Percentiles rank a stretch among this genome's conserved stretches.
These are phyloP conservation scores for Irpex sp. DNA, from an alignment of 1,284 basidiomycete species.

Conservation along the genomic window DNA sequence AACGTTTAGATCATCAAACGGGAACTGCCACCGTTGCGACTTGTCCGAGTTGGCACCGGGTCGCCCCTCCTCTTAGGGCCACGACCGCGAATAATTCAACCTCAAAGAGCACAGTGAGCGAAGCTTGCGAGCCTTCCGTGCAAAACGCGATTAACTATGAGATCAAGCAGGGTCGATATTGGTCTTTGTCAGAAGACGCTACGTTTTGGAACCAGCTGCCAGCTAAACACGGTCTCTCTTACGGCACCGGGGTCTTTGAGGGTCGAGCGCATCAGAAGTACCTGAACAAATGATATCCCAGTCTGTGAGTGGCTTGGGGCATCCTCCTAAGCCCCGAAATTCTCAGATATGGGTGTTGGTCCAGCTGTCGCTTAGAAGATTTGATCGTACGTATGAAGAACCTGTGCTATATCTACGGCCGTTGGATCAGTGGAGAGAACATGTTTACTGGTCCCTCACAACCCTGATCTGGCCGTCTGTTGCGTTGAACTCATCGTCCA, in stretches of 20 bases:
- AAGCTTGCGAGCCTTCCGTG: background rate
- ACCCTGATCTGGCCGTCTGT: conserved; percentile 31
- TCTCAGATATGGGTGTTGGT: conserved; percentile 2
- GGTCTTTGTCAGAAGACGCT: conserved; percentile 6
- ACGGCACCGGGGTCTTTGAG: conserved; percentile 16
- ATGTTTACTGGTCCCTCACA: conserved; percentile 32
- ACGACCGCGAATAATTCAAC: background rate
- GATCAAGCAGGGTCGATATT: conserved; percentile 9
- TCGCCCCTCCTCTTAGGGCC: background rate
- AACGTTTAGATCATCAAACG: conserved; percentile 13
- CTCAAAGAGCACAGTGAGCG: background rate
- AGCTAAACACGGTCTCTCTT: conserved; percentile 1
- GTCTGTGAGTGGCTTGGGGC: background rate
- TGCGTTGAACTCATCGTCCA: conserved; percentile 26
- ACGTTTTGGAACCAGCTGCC: conserved; percentile 8
- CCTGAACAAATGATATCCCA: conserved; percentile 10
- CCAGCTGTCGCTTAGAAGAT: conserved; percentile 12
- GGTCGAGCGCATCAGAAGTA: conserved; percentile 14
- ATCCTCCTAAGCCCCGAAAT: conserved; percentile 14
- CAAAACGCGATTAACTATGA: conserved; percentile 4
- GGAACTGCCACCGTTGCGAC: conserved; percentile 12
- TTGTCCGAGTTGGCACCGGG: conserved; percentile 12
- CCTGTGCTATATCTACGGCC: conserved; percentile 22
- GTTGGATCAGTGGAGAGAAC: conserved; percentile 16
- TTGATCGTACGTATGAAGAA: conserved; percentile 14